Evolutionary conservation across 176 grass and related monocot species (phyloP).

Genomic region (Dendrocalamus sinicus): DNA sequence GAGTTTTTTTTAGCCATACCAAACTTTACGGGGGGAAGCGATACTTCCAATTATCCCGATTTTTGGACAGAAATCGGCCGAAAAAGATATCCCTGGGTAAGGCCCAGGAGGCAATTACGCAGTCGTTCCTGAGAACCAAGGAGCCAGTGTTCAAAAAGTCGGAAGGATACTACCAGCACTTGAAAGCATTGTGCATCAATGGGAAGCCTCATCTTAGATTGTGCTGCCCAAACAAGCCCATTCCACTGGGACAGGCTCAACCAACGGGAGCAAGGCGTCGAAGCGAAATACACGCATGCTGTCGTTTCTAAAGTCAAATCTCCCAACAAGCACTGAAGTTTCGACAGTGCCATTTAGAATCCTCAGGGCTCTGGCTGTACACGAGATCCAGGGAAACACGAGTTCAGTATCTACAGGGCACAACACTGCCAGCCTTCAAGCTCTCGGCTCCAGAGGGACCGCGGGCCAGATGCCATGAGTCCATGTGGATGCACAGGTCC

Average conservation of each 20-base stretch:
- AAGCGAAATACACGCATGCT: not conserved
- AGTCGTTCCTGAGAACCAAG: too few relatives aligned
- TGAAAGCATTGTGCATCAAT: too few relatives aligned
- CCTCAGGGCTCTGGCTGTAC: not conserved
- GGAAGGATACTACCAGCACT: too few relatives aligned
- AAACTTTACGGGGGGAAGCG: too few relatives aligned
- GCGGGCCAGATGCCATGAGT: constrained; percentile 34
- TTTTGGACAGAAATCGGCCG: too few relatives aligned
- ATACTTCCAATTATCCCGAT: too few relatives aligned
- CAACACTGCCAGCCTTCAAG: constrained; percentile 21
- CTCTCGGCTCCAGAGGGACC: constrained; percentile 24
- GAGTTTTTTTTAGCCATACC: too few relatives aligned
- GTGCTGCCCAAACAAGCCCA: not conserved
- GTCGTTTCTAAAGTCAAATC: not conserved
- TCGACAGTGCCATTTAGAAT: not conserved
- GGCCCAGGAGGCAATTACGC: too few relatives aligned
- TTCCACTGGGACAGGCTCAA: not conserved
- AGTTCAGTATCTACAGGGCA: constrained; percentile 21
- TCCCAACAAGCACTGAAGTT: constrained; percentile 22
- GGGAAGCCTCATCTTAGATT: not conserved
- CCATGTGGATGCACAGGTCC: constrained; percentile 51
- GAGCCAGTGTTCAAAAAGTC: too few relatives aligned
- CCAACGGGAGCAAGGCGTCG: not conserved
- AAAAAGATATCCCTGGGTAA: too few relatives aligned
- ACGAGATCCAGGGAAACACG: constrained; percentile 14